Conservation (phyloP, 345 rosid species). For the Brassica rapa region DNA sequence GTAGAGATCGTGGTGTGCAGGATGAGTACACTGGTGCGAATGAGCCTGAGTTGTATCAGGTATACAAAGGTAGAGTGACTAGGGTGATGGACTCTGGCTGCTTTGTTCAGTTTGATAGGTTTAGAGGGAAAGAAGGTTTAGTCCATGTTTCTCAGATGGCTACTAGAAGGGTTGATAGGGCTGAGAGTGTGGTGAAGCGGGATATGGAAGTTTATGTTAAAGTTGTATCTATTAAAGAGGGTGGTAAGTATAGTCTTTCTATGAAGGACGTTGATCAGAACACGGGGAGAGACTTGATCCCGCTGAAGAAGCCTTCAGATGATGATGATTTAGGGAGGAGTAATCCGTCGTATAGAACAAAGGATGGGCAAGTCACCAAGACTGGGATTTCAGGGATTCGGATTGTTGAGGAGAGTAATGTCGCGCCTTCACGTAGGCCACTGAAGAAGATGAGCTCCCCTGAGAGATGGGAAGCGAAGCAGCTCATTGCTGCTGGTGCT, state of each 20-base stretch:
- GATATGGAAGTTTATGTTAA: slow-evolving; percentile 81
- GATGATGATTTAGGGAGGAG: slow-evolving; percentile 62
- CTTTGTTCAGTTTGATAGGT: slow-evolving; percentile 74
- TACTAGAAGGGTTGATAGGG: slow-evolving; percentile 51
- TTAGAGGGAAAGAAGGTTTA: slow-evolving; percentile 88
- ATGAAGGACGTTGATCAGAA: slow-evolving; percentile 88
- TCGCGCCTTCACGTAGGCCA: slow-evolving; percentile 57
- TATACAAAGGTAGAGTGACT: slow-evolving; percentile 77
- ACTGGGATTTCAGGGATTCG: slow-evolving; percentile 78
- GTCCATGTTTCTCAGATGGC: slow-evolving; percentile 91
- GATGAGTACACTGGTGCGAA: slow-evolving; percentile 24
- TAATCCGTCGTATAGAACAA: slow-evolving; percentile 52
- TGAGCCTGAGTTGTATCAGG: slow-evolving; percentile 77
- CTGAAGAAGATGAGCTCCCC: slow-evolving; percentile 89
- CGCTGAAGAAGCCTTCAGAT: slow-evolving; percentile 55
- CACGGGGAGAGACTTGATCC: slow-evolving; percentile 80
- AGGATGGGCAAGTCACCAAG: slow-evolving; percentile 59
- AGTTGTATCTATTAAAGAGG: slow-evolving; percentile 58
- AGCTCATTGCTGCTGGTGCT: slow-evolving; percentile 88
- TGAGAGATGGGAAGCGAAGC: slow-evolving; percentile 88
- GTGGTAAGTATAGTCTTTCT: slow-evolving; percentile 63
- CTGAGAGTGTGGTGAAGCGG: slow-evolving; percentile 65
- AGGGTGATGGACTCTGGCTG: slow-evolving; percentile 86
- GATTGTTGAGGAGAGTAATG: slow-evolving; percentile 61
- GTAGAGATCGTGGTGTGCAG: slow-evolving; percentile 34